Percentiles rank a stretch among this genome's conserved stretches.
Conservation (phyloP, 2,329 filamentous ascomycete genomes). For the Colletotrichum plurivorum region DNA sequence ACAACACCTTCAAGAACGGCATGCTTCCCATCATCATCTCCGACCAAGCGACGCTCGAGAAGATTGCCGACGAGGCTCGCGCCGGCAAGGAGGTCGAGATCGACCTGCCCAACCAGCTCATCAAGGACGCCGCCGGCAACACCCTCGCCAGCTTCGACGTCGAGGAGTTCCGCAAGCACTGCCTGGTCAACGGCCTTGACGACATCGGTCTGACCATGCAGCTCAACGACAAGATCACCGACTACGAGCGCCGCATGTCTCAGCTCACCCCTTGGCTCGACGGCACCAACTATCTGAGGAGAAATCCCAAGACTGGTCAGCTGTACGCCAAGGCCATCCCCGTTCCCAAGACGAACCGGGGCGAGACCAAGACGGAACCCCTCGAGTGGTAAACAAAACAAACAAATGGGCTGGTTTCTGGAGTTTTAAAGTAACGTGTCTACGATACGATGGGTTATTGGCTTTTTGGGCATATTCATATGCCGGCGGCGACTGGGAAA, state of each 20-base stretch:
- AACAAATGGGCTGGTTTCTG: conserved; percentile 27
- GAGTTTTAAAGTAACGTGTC: conserved; percentile 38
- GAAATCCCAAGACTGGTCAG: conserved; percentile 68
- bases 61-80: conserved; percentile 81
- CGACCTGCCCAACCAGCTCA: conserved; percentile 86
- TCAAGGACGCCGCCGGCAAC: conserved; percentile 82
- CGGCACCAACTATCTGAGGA: conserved; percentile 83
- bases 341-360: conserved; percentile 90
- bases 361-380: conserved; percentile 86
- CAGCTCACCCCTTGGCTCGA: conserved; percentile 91
- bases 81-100: conserved; percentile 89
- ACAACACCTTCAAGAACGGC: conserved; percentile 99
- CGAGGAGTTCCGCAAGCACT: conserved; percentile 95
- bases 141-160: conserved; percentile 86
- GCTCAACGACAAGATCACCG: conserved; percentile 87
- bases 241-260: conserved; percentile 85
- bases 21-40: conserved; percentile 90
- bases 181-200: conserved; percentile 91
- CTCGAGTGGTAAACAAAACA: conserved; percentile 80
- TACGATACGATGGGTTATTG: conserved; percentile 34
- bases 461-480: conserved; percentile 16
- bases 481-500: conserved; percentile 27
- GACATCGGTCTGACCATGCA: conserved; percentile 97
- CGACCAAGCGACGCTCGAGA: conserved; percentile 75
- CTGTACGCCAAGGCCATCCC: conserved; percentile 73